phyloP scores from a whole-genome alignment of 2,329 filamentous ascomycete genomes.

The Trichoderma breve region DNA sequence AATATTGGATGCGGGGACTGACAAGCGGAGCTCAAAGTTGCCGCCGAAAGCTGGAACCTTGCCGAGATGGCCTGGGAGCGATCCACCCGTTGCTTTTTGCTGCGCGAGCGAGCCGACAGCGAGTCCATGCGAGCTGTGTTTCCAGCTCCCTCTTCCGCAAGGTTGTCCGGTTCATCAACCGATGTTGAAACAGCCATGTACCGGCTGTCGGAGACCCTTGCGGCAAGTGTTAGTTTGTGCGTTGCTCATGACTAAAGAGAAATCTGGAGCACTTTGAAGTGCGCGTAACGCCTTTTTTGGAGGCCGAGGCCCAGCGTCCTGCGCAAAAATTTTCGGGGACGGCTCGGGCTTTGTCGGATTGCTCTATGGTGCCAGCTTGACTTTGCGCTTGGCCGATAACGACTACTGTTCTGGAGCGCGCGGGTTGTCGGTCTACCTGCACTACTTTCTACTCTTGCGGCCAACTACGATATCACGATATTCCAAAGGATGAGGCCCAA shows the following conservation, averaged over 20 bases:
- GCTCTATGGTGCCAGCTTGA: not conserved
- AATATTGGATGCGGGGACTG: conserved; percentile 18
- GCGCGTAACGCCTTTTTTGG: not conserved
- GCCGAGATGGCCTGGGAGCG: conserved; percentile 2
- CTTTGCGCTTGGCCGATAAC: not conserved
- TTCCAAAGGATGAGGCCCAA: not conserved
- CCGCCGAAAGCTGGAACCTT: conserved; percentile 15
- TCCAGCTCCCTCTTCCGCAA: not conserved
- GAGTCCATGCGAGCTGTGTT: not conserved
- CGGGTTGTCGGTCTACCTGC: not conserved
- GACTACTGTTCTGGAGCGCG: not conserved
- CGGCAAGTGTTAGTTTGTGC: not conserved
- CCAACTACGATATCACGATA: not conserved
- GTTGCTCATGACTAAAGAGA: not conserved
- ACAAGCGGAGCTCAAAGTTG: conserved; percentile 17
- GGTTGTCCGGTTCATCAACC: not conserved
- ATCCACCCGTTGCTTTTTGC: not conserved
- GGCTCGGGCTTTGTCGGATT: conserved; percentile 18
- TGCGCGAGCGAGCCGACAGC: not conserved
- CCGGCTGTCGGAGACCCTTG: not conserved
- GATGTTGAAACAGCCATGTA: not conserved
- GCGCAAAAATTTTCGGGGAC: not conserved
- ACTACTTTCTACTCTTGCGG: not conserved
- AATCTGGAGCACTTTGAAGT: not conserved
- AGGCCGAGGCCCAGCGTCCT: not conserved